Conservation (phyloP, 1,284 basidiomycete genomes). For the Testicularia cyperi region DNA sequence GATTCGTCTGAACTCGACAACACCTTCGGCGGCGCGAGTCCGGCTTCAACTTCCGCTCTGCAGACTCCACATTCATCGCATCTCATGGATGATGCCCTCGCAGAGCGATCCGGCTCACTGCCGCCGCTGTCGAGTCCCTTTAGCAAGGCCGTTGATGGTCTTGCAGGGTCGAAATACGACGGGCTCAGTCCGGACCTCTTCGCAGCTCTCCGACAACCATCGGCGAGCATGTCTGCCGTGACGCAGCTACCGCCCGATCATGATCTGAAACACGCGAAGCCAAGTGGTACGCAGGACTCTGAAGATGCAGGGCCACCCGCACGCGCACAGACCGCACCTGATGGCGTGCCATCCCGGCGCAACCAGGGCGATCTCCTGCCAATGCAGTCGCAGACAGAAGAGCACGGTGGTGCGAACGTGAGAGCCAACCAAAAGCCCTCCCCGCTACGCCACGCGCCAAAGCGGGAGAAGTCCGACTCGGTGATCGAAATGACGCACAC, state of each 20-base stretch:
- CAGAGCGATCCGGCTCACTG: too few species aligned
- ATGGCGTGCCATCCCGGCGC: conserved; percentile 10
- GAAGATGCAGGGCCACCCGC: conserved; percentile 12
- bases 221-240: conserved; percentile 30
- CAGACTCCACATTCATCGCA: too few species aligned
- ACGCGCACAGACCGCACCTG: conserved; percentile 22
- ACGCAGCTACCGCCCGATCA: background rate
- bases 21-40: too few species aligned
- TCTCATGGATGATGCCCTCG: too few species aligned
- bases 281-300: conserved; percentile 1
- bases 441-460: background rate
- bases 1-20: background rate
- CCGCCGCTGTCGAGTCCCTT: too few species aligned
- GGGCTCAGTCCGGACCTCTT: conserved; percentile 20
- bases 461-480: conserved; percentile 14
- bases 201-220: conserved; percentile 16
- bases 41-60: too few species aligned
- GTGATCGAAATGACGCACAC: too few species aligned
- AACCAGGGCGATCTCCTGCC: conserved; percentile 6
- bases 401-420: too few species aligned
- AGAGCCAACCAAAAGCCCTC: too few species aligned
- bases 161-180: too few species aligned
- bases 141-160: too few species aligned
- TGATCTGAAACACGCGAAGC: background rate
- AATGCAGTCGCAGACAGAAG: conserved; percentile 2